A percentile compares a stretch with the other conserved stretches of the same genome.
These are phyloP conservation scores for Chenopodium berlandieri DNA, from an alignment of 148 eudicot species.

Conservation along the genomic window DNA sequence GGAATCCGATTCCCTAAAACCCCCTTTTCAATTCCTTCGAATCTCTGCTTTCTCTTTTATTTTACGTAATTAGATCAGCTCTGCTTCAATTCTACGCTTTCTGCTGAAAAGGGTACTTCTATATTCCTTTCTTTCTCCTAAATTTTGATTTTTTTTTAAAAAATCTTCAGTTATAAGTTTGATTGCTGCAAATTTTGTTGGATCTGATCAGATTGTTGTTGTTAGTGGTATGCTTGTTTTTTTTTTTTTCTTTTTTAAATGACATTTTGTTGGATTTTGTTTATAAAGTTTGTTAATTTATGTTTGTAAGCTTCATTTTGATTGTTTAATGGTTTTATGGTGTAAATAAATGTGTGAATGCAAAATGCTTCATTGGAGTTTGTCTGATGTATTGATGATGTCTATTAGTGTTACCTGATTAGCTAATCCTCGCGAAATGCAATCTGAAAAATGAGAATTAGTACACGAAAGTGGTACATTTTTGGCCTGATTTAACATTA, in stretches of 20 bases:
- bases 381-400: slow-evolving; percentile 8
- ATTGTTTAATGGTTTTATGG: slow-evolving; percentile 1
- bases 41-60: slow-evolving; percentile 1
- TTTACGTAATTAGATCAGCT: slow-evolving; percentile 4
- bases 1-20: slow-evolving; percentile 21
- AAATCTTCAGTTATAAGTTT: not conserved
- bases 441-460: too few relatives aligned
- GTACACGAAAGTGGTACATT: too few relatives aligned
- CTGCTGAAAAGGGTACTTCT: slow-evolving; percentile 25
- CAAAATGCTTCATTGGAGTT: not conserved
- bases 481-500: too few relatives aligned
- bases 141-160: not conserved
- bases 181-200: not conserved
- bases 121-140: not conserved
- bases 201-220: slow-evolving; percentile 12
- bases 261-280: not conserved
- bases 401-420: not conserved
- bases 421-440: too few relatives aligned
- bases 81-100: slow-evolving; percentile 16
- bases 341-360: not conserved
- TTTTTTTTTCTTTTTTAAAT: too few relatives aligned
- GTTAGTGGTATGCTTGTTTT: not conserved
- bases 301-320: not conserved
- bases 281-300: not conserved
- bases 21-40: slow-evolving; percentile 2